Percentiles rank a stretch among this genome's conserved stretches.
Conservation (phyloP, 2,329 filamentous ascomycete species). For the Aspergillus neotritici region DNA sequence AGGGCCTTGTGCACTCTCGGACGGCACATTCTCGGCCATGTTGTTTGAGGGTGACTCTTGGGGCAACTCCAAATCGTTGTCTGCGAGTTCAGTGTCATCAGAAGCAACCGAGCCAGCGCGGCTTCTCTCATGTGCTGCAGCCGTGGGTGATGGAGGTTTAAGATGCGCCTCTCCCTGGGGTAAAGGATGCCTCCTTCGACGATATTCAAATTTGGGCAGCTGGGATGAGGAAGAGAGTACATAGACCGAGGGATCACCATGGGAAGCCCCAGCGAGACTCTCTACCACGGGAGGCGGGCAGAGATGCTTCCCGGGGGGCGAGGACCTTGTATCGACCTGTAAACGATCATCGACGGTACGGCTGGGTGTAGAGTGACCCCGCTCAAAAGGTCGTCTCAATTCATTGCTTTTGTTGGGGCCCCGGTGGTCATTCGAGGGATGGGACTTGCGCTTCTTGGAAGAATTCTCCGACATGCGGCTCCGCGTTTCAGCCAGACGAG, state of each 20-base stretch:
- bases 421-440: no score
- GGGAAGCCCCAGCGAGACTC: background rate
- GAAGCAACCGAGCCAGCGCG: background rate
- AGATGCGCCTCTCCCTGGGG: slow-evolving; percentile 5
- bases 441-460: background rate
- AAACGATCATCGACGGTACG: no score
- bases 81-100: background rate
- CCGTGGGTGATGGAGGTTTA: slow-evolving; percentile 3
- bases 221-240: slow-evolving; percentile 34
- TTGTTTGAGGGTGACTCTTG: background rate
- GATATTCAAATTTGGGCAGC: slow-evolving; percentile 37
- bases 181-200: slow-evolving; percentile 15
- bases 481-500: slow-evolving; percentile 16
- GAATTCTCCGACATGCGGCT: slow-evolving; percentile 1
- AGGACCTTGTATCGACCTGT: background rate
- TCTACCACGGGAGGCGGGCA: no score
- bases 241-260: slow-evolving; percentile 18
- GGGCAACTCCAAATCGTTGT: background rate
- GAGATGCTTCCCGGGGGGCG: background rate
- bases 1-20: background rate
- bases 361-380: no score
- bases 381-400: no score
- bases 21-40: background rate
- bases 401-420: no score
- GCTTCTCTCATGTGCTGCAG: background rate